Base-by-base conservation (phyloP, 805 yeast species). In the Grigorovia humatica region DNA sequence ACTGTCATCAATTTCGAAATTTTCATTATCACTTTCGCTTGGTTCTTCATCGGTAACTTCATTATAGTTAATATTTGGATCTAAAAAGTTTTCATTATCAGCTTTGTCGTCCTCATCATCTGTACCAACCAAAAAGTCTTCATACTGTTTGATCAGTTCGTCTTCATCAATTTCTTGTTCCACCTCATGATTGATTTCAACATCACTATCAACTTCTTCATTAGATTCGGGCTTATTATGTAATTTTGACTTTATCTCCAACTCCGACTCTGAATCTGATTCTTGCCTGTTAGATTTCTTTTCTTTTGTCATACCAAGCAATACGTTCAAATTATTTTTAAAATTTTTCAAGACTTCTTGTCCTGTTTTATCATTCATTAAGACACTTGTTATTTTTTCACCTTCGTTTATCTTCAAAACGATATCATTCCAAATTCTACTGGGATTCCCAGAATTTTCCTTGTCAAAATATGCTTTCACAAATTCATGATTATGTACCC, bases 21-120 rank as follows among this genome's bases (percentile, higher is more conserved):
- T 62, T 5, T 62, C 71, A 7, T 59, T 68, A 32, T 60, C 68
- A 11, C 54, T 60, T 13, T 65, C 76, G 44, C 78, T 71, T 27
- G 79, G 76, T 54, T 82, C 87, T 55, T 79, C 82, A 61, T 84
- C 90, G 0, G 89, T 82, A 5, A 81, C 74, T 59, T 79, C 78
- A 59, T 79, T 79, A 59, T 83, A 66, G 47, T 66, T 57, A 29
- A 64, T 52, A 42, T 53, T 49, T 1, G 62, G 61, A 42, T 69
- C 69, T n/a, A 59, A 52, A 9, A 50, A 38, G 13, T 38, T 38
- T 32, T 32, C 8, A 32, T 17, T 30, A 17, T 30, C 41, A 44
- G 5, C 20, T 17, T 38, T 23, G 2, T 38, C 43, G 20, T 65
- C 69, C 11, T 63, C 70, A 4, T 69, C 71, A 50, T 65, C 73